A percentile compares a stretch with the other conserved stretches of the same genome.
These are phyloP conservation scores for Aspergillus sclerotioniger DNA, from an alignment of 495 filamentous ascomycete species.

Conservation along the genomic window DNA sequence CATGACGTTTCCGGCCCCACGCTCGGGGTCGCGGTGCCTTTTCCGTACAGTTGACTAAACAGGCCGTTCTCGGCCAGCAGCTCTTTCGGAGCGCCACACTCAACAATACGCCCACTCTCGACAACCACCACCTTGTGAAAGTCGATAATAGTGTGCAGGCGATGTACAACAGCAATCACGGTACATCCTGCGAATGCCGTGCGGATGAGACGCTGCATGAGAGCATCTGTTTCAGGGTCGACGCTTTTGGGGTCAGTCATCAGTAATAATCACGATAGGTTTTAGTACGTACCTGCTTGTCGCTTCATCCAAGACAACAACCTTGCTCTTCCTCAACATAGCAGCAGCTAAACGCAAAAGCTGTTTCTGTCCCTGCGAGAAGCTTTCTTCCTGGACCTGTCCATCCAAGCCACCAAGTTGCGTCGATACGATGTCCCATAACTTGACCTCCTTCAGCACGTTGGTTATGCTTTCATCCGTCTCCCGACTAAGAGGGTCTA, in stretches of 20 bases:
- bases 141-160: slow-evolving; percentile 21
- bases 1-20: background rate
- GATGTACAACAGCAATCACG: slow-evolving; percentile 22
- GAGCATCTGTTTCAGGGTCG: background rate
- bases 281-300: background rate
- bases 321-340: background rate
- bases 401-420: background rate
- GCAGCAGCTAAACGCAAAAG: background rate
- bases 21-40: background rate
- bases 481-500: background rate
- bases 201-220: background rate
- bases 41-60: background rate
- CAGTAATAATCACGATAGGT: no score
- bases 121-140: slow-evolving; percentile 22
- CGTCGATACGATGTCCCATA: background rate
- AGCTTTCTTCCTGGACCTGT: background rate
- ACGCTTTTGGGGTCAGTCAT: background rate
- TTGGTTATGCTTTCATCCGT: background rate
- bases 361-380: slow-evolving; percentile 1
- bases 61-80: background rate
- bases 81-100: slow-evolving; percentile 2
- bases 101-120: slow-evolving; percentile 16
- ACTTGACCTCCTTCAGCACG: background rate
- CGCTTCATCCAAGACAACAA: background rate
- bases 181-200: slow-evolving; percentile 8